A percentile compares a stretch with the other conserved stretches of the same genome.
Conservation (phyloP, 208 protist genomes). For the Leishmania gerbilli region DNA sequence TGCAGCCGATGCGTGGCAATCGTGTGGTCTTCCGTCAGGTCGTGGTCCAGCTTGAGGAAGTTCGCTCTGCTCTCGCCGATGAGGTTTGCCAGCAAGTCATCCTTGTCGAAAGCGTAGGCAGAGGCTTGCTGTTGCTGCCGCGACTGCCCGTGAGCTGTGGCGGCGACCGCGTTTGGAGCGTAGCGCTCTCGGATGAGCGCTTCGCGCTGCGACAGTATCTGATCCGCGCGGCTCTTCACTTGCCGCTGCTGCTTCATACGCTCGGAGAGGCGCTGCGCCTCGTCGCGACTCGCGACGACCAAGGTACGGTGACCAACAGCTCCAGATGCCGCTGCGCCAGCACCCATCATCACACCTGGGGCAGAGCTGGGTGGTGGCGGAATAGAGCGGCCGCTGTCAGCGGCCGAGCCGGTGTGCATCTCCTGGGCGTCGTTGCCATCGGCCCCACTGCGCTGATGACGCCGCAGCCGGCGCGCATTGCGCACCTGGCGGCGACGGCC, state of each 20-base stretch:
- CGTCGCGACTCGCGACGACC: conserved; percentile 8
- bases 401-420: not conserved
- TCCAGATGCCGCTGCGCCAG: not conserved
- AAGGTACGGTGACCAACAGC: conserved; percentile 1
- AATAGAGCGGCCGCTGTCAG: not conserved
- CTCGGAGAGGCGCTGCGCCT: conserved; percentile 27
- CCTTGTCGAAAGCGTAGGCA: conserved; percentile 62
- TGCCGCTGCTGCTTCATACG: conserved; percentile 36
- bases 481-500: conserved; percentile 35
- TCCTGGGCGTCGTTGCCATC: not conserved
- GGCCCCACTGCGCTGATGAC: conserved; percentile 13
- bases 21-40: conserved; percentile 72
- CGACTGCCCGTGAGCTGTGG: conserved; percentile 2
- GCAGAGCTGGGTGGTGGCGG: not conserved
- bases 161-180: conserved; percentile 36
- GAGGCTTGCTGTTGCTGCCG: conserved; percentile 9
- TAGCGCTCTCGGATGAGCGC: conserved; percentile 53
- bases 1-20: conserved; percentile 70
- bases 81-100: conserved; percentile 58
- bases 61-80: conserved; percentile 62
- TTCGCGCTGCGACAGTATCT: conserved; percentile 52
- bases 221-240: conserved; percentile 25
- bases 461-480: conserved; percentile 34
- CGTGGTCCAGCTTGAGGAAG: conserved; percentile 75
- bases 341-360: no score